Evolutionary conservation across 371 early-diverging fungal species (phyloP).

Genomic region (Fennellomyces sp.): DNA sequence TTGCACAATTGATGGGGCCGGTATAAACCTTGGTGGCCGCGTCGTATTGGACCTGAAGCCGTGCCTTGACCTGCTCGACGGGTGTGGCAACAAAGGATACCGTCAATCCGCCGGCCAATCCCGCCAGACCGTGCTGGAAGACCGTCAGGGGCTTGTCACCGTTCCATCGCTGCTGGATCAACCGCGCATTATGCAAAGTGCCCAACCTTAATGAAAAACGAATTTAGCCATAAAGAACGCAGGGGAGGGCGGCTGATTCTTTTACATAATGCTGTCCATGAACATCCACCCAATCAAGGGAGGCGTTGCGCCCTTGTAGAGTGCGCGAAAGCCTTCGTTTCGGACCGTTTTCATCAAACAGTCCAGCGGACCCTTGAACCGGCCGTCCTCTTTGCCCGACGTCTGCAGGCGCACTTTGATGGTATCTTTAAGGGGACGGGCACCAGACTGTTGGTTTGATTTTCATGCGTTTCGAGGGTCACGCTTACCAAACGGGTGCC

Average conservation of each 20-base stretch:
- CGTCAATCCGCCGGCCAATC: slow-evolving; percentile 82
- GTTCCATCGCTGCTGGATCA: slow-evolving; percentile 64
- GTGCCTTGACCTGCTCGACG: slow-evolving; percentile 82
- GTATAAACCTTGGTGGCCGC: slow-evolving; percentile 67
- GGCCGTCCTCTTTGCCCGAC: slow-evolving; percentile 77
- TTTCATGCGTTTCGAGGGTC: not conserved
- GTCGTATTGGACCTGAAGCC: slow-evolving; percentile 92
- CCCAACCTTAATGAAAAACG: slow-evolving; percentile 68
- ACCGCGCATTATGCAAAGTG: slow-evolving; percentile 78
- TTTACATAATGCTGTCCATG: slow-evolving; percentile 85
- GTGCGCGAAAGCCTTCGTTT: slow-evolving; percentile 79
- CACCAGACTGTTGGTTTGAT: not conserved
- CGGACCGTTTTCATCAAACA: slow-evolving; percentile 74
- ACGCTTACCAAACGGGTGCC: slow-evolving; percentile 77
- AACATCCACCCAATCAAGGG: slow-evolving; percentile 93
- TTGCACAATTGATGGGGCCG: slow-evolving; percentile 87
- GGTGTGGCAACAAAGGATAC: slow-evolving; percentile 93
- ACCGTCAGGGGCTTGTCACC: slow-evolving; percentile 68
- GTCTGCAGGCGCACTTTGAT: slow-evolving; percentile 82
- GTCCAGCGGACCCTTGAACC: slow-evolving; percentile 87
- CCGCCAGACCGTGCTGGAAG: slow-evolving; percentile 76
- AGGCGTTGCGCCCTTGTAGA: slow-evolving; percentile 94
- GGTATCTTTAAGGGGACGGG: slow-evolving; percentile 49
- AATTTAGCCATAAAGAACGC: not conserved
- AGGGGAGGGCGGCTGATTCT: not conserved